phyloP scores from a whole-genome alignment of 257 asterid species.

The Handroanthus guayacan region DNA sequence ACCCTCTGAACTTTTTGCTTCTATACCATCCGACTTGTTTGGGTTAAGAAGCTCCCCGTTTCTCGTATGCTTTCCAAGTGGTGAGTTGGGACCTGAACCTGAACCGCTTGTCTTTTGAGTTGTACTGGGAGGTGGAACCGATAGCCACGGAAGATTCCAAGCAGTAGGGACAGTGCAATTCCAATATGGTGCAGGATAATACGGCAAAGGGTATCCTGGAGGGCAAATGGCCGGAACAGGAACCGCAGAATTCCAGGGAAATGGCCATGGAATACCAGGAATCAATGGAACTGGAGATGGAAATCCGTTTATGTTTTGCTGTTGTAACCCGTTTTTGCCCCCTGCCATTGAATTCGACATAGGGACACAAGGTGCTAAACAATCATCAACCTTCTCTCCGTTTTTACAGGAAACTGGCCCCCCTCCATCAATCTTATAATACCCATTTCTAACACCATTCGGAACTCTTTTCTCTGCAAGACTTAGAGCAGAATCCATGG shows the following conservation, averaged over 20 bases:
- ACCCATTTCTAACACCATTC: constrained; percentile 37
- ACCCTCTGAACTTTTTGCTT: constrained; percentile 41
- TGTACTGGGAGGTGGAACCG: constrained; percentile 46
- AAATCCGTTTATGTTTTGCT: constrained; percentile 48
- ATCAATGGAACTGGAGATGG: constrained; percentile 59
- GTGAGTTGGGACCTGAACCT: constrained; percentile 47
- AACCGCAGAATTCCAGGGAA: constrained; percentile 28
- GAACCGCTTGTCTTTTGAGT: constrained; percentile 42
- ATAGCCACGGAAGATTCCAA: constrained; percentile 73
- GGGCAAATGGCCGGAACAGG: constrained; percentile 60
- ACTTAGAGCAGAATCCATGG: constrained; percentile 60
- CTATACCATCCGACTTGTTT: constrained; percentile 31
- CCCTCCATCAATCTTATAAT: not conserved
- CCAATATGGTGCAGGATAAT: constrained; percentile 72
- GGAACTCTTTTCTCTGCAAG: constrained; percentile 51
- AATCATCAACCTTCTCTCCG: constrained; percentile 43
- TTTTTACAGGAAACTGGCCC: not conserved
- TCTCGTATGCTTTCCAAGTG: constrained; percentile 79
- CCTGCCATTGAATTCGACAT: constrained; percentile 41
- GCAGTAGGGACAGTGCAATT: constrained; percentile 56
- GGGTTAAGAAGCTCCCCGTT: constrained; percentile 56
- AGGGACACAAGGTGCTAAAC: constrained; percentile 45
- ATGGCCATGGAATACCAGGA: constrained; percentile 68
- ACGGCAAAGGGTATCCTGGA: constrained; percentile 64
- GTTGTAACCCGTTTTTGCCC: constrained; percentile 41